A percentile compares a stretch with the other conserved stretches of the same genome.
Evolutionary conservation across 208 protist species (phyloP).

Genomic region (Acanthamoeba polyphaga): DNA sequence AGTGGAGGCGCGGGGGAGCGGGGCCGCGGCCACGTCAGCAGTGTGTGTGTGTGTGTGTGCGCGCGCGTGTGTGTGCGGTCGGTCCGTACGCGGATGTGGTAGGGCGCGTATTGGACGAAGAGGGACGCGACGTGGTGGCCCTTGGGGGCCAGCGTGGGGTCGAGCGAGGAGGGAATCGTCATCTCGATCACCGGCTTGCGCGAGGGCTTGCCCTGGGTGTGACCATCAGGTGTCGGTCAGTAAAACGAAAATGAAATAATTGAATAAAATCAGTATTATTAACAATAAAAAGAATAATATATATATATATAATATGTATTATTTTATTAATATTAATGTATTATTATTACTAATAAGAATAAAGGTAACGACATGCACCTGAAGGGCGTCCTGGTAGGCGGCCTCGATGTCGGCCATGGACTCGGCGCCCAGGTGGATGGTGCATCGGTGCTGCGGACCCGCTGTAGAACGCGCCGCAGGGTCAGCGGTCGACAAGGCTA

Average conservation of each 20-base stretch:
- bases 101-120: conserved; percentile 90
- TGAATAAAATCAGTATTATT: no score
- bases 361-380: no score
- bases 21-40: not conserved
- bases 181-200: conserved; percentile 79
- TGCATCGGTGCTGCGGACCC: conserved; percentile 84
- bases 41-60: no score
- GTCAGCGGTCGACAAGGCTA: not conserved
- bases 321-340: no score
- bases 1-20: not conserved
- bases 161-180: conserved; percentile 85
- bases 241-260: not conserved
- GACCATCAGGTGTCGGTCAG: not conserved
- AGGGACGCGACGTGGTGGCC: conserved; percentile 87
- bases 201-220: conserved; percentile 45
- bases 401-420: conserved; percentile 76
- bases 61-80: no score
- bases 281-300: no score
- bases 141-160: conserved; percentile 83
- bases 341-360: no score
- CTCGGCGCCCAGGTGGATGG: conserved; percentile 84
- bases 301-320: no score
- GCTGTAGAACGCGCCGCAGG: not conserved
- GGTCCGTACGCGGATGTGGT: conserved; percentile 64
- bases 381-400: conserved; percentile 73